phyloP scores from a whole-genome alignment of 768 basidiomycete species.

The Xerocomellus intermedius region DNA sequence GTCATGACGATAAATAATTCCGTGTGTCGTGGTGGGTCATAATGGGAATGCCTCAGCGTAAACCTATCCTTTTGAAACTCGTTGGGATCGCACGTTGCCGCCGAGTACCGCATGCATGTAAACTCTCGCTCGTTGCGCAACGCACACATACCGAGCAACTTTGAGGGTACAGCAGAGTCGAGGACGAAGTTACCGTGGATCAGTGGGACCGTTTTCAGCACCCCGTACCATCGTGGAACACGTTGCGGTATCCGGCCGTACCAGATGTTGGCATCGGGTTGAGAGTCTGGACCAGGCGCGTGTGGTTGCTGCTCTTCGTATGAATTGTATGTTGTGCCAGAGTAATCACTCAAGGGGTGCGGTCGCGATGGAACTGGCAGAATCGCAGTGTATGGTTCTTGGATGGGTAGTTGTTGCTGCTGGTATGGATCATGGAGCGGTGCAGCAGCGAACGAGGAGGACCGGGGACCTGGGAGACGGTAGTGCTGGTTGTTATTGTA shows the following conservation, averaged over 20 bases:
- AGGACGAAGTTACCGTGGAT: conserved; percentile 94
- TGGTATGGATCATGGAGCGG: conserved; percentile 23
- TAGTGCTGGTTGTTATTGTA: conserved; percentile 33
- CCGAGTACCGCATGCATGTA: conserved; percentile 94
- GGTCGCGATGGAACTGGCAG: conserved; percentile 21
- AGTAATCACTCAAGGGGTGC: conserved; percentile 14
- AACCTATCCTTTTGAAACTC: conserved; percentile 81
- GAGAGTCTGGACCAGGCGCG: too few species aligned
- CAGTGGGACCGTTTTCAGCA: conserved; percentile 88
- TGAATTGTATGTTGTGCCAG: conserved; percentile 19
- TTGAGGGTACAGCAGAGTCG: conserved; percentile 88
- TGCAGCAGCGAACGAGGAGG: conserved; percentile 11
- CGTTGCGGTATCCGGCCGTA: conserved; percentile 92
- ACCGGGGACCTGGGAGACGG: conserved; percentile 32
- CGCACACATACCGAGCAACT: conserved; percentile 81
- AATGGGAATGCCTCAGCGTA: conserved; percentile 85
- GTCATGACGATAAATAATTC: conserved; percentile 98
- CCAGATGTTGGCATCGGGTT: conserved; percentile 59
- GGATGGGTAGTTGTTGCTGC: conserved; percentile 24
- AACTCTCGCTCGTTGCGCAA: conserved; percentile 82
- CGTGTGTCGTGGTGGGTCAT: conserved; percentile 86
- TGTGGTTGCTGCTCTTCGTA: too few species aligned
- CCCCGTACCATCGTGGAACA: conserved; percentile 87
- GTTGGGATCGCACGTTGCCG: conserved; percentile 95
- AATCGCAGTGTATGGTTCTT: conserved; percentile 21